These are phyloP conservation scores for Euphorbia peplus DNA, from an alignment of 345 rosid species.

Conservation along the genomic window DNA sequence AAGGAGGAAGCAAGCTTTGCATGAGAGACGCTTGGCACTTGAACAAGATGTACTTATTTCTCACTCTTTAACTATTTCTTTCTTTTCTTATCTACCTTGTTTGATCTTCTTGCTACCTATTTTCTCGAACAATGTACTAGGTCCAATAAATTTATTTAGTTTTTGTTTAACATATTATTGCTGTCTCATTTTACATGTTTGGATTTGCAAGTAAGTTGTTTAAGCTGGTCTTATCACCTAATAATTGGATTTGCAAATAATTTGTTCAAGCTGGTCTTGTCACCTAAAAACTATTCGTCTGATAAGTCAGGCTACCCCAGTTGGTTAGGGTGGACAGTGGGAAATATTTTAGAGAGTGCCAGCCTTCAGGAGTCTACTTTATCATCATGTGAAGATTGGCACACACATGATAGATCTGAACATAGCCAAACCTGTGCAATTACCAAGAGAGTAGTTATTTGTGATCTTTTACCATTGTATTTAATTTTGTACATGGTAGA, in stretches of 20 bases:
- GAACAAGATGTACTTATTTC: slow-evolving; percentile 84
- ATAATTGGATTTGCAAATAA: no score
- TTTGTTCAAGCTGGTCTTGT: neutral
- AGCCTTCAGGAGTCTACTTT: neutral
- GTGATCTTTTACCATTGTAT: no score
- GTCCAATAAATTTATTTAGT: neutral
- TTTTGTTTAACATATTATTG: neutral
- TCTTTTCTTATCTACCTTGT: slow-evolving; percentile 6
- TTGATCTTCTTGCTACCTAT: slow-evolving; percentile 12
- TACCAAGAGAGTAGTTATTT: no score
- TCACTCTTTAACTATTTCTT: slow-evolving; percentile 19
- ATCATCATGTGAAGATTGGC: neutral
- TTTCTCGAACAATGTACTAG: neutral
- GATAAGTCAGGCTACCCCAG: neutral
- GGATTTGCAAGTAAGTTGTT: neutral
- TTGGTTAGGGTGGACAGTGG: neutral
- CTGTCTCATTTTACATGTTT: neutral
- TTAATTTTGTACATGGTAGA: no score
- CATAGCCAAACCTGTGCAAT: neutral
- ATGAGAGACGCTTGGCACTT: slow-evolving; percentile 95
- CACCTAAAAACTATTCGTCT: neutral
- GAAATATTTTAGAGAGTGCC: neutral
- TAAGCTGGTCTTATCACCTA: neutral
- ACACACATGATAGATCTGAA: neutral
- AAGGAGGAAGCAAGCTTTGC: slow-evolving; percentile 98